A percentile compares a stretch with the other conserved stretches of the same genome.
These are phyloP conservation scores for Pseudozyma hubeiensis DNA, from an alignment of 1,284 basidiomycete species.

Conservation along the genomic window DNA sequence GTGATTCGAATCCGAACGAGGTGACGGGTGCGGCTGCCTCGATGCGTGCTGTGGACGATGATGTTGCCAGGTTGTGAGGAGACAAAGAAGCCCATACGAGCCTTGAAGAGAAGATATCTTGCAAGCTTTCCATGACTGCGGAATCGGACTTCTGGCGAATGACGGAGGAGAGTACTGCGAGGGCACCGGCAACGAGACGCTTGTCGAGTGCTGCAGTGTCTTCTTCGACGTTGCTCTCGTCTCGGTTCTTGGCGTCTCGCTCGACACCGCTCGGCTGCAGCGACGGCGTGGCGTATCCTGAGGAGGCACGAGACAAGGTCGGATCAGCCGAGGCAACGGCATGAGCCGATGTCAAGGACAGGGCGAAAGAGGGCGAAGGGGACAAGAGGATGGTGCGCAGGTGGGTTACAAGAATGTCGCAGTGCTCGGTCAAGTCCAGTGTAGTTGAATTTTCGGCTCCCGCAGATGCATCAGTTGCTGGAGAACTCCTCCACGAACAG, in stretches of 20 bases:
- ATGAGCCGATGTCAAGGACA: slow-evolving; percentile 51
- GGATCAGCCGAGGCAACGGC: slow-evolving; percentile 28
- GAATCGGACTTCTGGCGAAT: slow-evolving; percentile 16
- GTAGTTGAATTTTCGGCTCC: background rate
- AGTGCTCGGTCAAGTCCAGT: slow-evolving; percentile 31
- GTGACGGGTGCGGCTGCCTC: slow-evolving; percentile 9
- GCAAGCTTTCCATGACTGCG: slow-evolving; percentile 32
- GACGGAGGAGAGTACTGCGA: slow-evolving; percentile 52
- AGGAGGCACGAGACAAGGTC: slow-evolving; percentile 32
- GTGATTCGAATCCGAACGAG: slow-evolving; percentile 52
- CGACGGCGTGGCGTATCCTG: slow-evolving; percentile 32
- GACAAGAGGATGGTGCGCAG: slow-evolving; percentile 48
- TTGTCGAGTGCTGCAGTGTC: slow-evolving; percentile 60
- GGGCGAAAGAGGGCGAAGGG: slow-evolving; percentile 45
- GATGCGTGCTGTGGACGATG: slow-evolving; percentile 4
- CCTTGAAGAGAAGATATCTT: slow-evolving; percentile 41
- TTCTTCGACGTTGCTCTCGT: slow-evolving; percentile 66
- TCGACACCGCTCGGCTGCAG: slow-evolving; percentile 25
- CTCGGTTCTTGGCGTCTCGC: slow-evolving; percentile 65
- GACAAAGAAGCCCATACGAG: slow-evolving; percentile 55
- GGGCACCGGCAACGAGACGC: slow-evolving; percentile 61
- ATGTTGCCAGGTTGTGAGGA: slow-evolving; percentile 22
- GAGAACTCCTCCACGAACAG: slow-evolving; percentile 17
- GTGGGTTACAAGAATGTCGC: slow-evolving; percentile 40
- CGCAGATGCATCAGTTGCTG: background rate